phyloP scores from a whole-genome alignment of 2,329 filamentous ascomycete genomes.

The Coniochaeta sp. region DNA sequence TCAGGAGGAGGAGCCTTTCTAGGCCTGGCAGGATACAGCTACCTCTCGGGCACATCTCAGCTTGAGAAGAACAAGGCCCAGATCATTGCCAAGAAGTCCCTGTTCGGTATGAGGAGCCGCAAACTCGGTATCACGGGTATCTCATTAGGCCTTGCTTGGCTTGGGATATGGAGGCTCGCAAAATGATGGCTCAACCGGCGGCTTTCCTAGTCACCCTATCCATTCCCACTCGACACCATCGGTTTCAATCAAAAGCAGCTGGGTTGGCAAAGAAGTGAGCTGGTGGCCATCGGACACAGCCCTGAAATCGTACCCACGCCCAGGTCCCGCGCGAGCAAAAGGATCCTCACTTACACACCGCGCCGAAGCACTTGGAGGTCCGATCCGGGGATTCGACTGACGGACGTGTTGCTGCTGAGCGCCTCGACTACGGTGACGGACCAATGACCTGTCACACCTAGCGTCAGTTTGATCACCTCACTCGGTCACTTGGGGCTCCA shows the following conservation, averaged over 20 bases:
- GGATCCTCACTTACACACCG: too few species aligned
- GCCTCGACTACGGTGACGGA: too few species aligned
- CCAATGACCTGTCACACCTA: too few species aligned
- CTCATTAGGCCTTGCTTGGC: slow-evolving; percentile 59
- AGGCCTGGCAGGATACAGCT: slow-evolving; percentile 70
- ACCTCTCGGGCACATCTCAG: slow-evolving; percentile 66
- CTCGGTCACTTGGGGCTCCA: too few species aligned
- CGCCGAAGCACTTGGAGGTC: too few species aligned
- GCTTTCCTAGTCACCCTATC: background rate
- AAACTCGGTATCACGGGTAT: slow-evolving; percentile 60
- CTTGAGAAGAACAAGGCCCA: slow-evolving; percentile 57
- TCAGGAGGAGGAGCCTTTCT: slow-evolving; percentile 70
- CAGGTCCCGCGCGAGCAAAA: too few species aligned
- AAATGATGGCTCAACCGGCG: slow-evolving; percentile 32
- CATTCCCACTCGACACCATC: background rate
- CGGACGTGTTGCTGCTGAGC: too few species aligned
- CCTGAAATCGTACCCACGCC: too few species aligned
- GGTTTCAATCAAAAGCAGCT: background rate
- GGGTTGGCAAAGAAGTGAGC: background rate
- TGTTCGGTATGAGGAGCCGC: slow-evolving; percentile 66
- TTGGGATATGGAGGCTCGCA: slow-evolving; percentile 64
- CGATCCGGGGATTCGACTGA: too few species aligned
- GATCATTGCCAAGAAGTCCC: slow-evolving; percentile 62
- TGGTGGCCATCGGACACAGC: background rate
- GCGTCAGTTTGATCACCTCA: too few species aligned